A percentile compares a stretch with the other conserved stretches of the same genome.
Evolutionary conservation across 2,329 filamentous ascomycete species (phyloP).

Genomic region (Clonostachys rhizophaga): DNA sequence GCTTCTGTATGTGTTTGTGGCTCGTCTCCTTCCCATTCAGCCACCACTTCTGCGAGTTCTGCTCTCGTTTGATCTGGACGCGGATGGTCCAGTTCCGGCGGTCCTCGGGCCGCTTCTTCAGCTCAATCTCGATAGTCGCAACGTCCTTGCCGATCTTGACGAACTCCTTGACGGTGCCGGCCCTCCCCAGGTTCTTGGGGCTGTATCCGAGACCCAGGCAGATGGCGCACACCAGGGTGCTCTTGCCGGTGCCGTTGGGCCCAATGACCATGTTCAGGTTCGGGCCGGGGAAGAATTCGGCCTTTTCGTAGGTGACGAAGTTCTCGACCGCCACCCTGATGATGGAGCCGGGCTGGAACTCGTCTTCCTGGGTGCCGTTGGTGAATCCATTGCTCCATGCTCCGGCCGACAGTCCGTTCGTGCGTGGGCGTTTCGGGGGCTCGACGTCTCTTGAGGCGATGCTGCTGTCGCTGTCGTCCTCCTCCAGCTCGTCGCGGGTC

Average conservation of each 20-base stretch:
- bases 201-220: slow-evolving; percentile 87
- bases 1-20: slow-evolving; percentile 59
- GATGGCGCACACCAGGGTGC: slow-evolving; percentile 93
- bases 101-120: slow-evolving; percentile 60
- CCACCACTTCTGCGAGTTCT: slow-evolving; percentile 75
- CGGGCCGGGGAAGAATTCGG: slow-evolving; percentile 86
- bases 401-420: slow-evolving; percentile 8
- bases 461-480: slow-evolving; percentile 21
- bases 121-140: slow-evolving; percentile 86
- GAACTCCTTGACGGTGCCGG: slow-evolving; percentile 80
- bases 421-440: slow-evolving; percentile 28
- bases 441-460: slow-evolving; percentile 15
- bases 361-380: slow-evolving; percentile 12
- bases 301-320: slow-evolving; percentile 92
- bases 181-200: slow-evolving; percentile 77
- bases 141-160: slow-evolving; percentile 82
- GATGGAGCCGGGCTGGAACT: slow-evolving; percentile 74
- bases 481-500: slow-evolving; percentile 34
- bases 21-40: slow-evolving; percentile 63
- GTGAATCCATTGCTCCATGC: slow-evolving; percentile 9
- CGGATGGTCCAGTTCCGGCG: slow-evolving; percentile 67
- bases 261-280: slow-evolving; percentile 98
- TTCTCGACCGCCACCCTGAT: slow-evolving; percentile 80
- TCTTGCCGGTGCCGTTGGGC: slow-evolving; percentile 98
- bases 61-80: slow-evolving; percentile 74